Evolutionary conservation across 441 rosid genomes (phyloP), one percentile per base, ranked within the genome.

Genomic region (Jatropha podagrica): DNA sequence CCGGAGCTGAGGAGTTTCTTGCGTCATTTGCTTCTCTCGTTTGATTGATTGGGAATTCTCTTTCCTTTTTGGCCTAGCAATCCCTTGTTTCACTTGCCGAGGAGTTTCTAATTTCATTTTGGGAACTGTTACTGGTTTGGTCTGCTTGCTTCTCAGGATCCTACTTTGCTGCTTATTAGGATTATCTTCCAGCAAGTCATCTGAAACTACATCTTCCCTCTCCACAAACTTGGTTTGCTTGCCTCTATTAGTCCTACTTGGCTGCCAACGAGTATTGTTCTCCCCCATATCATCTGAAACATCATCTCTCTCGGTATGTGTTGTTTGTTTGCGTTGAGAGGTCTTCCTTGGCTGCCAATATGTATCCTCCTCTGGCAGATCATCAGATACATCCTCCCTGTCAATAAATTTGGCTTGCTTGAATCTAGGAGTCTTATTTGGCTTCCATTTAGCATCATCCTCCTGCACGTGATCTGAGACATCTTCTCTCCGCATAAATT

Each of bases 331-430:
- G 42, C 76, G 23, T 61, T 56, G 65, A 18, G 65, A 41, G 58
- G 70, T 44, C 56, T 49, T 74, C 64, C 70, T 27, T 63, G 32
- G 62, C 71, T 49, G 74, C 73, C 62, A 44, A 52, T 4, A 42
- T 26, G 37, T 11, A 65, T 51, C 71, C 71, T 41, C 71, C 71
- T 82, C 85, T 42, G 77, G 91, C 23, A 64, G 83, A 80, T 84
- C 88, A 75, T 83, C 77, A 8, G 88, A 84, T 51, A 71, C 79
- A 76, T 77, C 78, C 68, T 82, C 90, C 76, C 69, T 83, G 81
- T 71, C 89, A 23, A 76, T 71, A 78, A 46, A 72, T 70, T 81
- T 82, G 66, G 82, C 64, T 62, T 74, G 79, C 73, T 78, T 84
- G 58, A 68, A 65, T 46, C 70, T 73, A 70, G 69, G 32, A 69